These are phyloP conservation scores for Aureobasidium zeae DNA, from an alignment of 2,329 filamentous ascomycete species.

Conservation along the genomic window DNA sequence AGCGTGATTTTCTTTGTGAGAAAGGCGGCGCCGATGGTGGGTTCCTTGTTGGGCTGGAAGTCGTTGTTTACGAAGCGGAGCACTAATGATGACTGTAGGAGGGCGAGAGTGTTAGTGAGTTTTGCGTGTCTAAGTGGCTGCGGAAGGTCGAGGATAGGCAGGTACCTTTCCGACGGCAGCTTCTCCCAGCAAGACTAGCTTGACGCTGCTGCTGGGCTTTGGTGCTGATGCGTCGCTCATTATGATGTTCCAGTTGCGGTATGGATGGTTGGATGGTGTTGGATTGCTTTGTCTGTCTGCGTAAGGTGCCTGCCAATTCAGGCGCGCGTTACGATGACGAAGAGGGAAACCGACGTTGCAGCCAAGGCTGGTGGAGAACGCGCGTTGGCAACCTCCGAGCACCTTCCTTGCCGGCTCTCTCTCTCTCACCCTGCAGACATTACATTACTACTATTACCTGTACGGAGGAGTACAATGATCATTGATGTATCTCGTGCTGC, in stretches of 20 bases:
- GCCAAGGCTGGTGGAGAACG: conserved; percentile 1
- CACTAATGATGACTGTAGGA: conserved; percentile 76
- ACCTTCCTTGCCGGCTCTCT: too few relatives aligned
- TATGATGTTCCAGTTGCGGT: neutral
- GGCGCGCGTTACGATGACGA: conserved; percentile 3
- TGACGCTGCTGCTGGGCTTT: conserved; percentile 98
- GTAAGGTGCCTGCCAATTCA: too few relatives aligned
- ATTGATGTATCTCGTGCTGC: too few relatives aligned
- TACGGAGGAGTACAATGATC: too few relatives aligned
- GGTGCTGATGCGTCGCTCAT: conserved; percentile 45
- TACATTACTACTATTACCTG: too few relatives aligned
- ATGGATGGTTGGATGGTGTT: neutral
- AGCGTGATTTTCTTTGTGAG: conserved; percentile 98
- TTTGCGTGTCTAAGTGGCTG: too few relatives aligned
- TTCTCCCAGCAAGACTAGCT: conserved; percentile 94
- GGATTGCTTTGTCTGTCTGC: too few relatives aligned
- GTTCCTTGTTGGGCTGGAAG: conserved; percentile 99
- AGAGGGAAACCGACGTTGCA: conserved; percentile 5
- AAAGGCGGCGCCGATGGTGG: conserved; percentile 97
- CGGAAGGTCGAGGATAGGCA: neutral
- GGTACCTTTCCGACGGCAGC: conserved; percentile 94
- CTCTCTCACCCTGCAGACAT: too few relatives aligned
- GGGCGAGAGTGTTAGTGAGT: conserved; percentile 19
- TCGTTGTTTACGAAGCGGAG: conserved; percentile 99
- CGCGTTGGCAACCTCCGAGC: neutral